Evolutionary conservation across 257 asterid species (phyloP).

Genomic region (Salvia miltiorrhiza): DNA sequence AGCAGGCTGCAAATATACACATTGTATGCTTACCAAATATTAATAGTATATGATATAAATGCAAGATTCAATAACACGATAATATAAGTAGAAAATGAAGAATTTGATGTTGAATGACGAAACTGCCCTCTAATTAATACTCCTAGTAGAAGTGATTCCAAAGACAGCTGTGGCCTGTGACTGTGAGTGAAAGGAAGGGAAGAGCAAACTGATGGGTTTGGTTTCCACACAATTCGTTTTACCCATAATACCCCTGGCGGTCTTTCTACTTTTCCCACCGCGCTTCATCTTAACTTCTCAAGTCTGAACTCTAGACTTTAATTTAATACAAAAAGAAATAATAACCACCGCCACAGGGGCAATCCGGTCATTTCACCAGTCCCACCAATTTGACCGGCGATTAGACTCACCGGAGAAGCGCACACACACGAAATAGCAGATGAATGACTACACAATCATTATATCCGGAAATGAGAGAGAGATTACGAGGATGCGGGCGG

Average conservation of each 20-base stretch:
- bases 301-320: slow-evolving; percentile 8
- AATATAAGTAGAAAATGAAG: neutral
- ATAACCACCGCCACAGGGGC: neutral
- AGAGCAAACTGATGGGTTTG: slow-evolving; percentile 6
- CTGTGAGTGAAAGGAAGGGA: slow-evolving; percentile 4
- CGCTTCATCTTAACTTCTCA: neutral
- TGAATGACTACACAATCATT: neutral
- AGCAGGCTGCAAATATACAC: too few relatives aligned
- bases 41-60: neutral
- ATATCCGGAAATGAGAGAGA: neutral
- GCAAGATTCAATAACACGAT: too few relatives aligned
- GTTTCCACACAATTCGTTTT: slow-evolving; percentile 1
- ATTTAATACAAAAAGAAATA: neutral
- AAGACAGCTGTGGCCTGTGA: slow-evolving; percentile 7
- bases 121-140: slow-evolving; percentile 14
- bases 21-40: too few relatives aligned
- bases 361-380: neutral
- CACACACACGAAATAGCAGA: neutral
- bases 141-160: slow-evolving; percentile 8
- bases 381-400: slow-evolving; percentile 14
- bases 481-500: slow-evolving; percentile 64
- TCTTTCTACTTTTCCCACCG: neutral
- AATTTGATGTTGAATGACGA: neutral
- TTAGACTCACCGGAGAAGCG: neutral
- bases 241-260: neutral